phyloP scores from a whole-genome alignment of 2,329 filamentous ascomycete genomes.

The Diaporthe destruens region DNA sequence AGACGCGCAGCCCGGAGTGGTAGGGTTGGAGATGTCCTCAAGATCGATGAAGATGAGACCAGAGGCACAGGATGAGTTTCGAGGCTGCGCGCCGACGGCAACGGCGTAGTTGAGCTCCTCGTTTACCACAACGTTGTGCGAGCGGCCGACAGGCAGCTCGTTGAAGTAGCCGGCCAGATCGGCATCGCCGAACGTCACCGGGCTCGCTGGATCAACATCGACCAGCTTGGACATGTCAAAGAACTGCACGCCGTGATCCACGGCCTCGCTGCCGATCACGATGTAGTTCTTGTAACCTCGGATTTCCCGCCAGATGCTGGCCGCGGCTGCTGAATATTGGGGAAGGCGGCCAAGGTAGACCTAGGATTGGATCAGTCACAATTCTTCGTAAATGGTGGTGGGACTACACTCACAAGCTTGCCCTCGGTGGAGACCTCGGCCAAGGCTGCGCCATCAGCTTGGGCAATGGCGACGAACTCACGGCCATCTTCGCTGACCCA shows the following conservation, averaged over 20 bases:
- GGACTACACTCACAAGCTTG: conserved; percentile 48
- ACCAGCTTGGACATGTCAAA: conserved; percentile 72
- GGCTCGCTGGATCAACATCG: conserved; percentile 56
- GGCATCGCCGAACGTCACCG: conserved; percentile 50
- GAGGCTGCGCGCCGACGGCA: conserved; percentile 55
- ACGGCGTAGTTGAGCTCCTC: conserved; percentile 63
- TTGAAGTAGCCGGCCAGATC: conserved; percentile 54
- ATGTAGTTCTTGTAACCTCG: conserved; percentile 57
- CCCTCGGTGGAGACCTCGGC: conserved; percentile 60
- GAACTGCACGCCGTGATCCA: conserved; percentile 69
- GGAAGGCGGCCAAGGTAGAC: conserved; percentile 61
- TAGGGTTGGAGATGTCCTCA: conserved; percentile 64
- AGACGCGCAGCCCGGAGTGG: conserved; percentile 65
- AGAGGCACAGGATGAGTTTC: conserved; percentile 59
- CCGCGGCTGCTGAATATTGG: conserved; percentile 52
- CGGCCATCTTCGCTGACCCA: conserved; percentile 62
- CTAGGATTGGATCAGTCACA: conserved; percentile 2
- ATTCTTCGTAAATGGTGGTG: no score
- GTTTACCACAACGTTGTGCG: conserved; percentile 66
- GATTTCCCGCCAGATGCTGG: conserved; percentile 57
- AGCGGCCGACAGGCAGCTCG: conserved; percentile 53
- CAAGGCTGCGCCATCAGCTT: conserved; percentile 64
- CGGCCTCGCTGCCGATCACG: conserved; percentile 58
- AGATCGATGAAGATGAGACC: conserved; percentile 72
- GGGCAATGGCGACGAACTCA: conserved; percentile 63